Evolutionary conservation across 1,139 yeast genomes (phyloP).

Genomic region (Pichia inconspicua): DNA sequence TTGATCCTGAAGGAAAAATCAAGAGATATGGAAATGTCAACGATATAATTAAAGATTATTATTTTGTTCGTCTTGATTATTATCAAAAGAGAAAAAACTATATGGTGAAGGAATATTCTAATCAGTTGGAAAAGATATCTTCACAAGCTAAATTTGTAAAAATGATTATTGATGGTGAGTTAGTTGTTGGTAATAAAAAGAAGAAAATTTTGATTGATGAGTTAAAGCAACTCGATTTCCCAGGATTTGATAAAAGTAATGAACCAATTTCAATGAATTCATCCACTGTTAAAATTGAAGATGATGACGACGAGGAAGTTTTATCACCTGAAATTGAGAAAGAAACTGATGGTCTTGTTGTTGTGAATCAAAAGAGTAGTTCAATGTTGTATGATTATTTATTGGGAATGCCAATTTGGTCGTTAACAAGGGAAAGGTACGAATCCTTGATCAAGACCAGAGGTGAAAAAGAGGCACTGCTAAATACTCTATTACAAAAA

Average conservation of each 20-base stretch:
- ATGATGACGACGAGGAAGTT: constrained; percentile 31
- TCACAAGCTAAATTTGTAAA: constrained; percentile 90
- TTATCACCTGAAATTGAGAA: constrained; percentile 25
- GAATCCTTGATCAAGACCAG: constrained; percentile 68
- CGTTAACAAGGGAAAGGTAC: constrained; percentile 83
- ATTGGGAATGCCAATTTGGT: constrained; percentile 88
- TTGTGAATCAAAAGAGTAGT: constrained; percentile 36
- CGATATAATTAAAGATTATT: constrained; percentile 79
- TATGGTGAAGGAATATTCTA: constrained; percentile 60
- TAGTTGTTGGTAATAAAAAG: constrained; percentile 69
- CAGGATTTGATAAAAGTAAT: constrained; percentile 66
- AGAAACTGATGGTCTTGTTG: constrained; percentile 22
- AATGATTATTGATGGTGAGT: constrained; percentile 70
- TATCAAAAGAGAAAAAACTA: constrained; percentile 88
- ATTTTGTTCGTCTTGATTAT: constrained; percentile 75
- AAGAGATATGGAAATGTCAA: constrained; percentile 69
- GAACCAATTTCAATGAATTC: constrained; percentile 37
- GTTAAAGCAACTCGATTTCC: constrained; percentile 58
- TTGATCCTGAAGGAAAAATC: constrained; percentile 86
- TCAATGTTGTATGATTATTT: constrained; percentile 65
- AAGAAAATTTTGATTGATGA: constrained; percentile 57
- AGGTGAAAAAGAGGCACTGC: constrained; percentile 64
- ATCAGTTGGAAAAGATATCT: constrained; percentile 64
- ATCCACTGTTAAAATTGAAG: constrained; percentile 32
- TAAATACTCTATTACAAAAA: constrained; percentile 55